Base-by-base conservation (phyloP, 768 basidiomycete genomes). In the Tephrocybe sp. region DNA sequence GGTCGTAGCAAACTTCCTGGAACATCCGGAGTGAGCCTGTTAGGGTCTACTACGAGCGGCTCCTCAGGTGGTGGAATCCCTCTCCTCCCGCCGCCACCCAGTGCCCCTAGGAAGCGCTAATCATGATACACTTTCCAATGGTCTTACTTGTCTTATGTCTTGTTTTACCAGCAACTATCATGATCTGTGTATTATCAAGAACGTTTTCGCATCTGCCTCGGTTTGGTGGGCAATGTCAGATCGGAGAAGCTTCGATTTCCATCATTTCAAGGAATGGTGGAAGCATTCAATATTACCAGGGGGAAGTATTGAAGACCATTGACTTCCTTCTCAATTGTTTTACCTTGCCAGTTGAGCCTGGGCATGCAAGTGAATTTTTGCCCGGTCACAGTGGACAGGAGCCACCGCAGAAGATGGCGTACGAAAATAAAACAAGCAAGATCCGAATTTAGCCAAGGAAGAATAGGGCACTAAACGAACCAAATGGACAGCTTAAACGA, bases 81-180 rank as follows among this genome's bases (percentile, higher is more conserved):
- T 7, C 72, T 92, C n/a, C 68, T 92, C 32, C 90, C 91, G 3
- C 91, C 90, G n/a, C 90, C 90, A 5, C 90, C 90, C 8, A 80
- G 82, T 63, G 77, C 77, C n/a, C 70, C 71, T 31, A 80, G 73
- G 68, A 77, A 67, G 59, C 74, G 74, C 38, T 44, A 46, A 26
- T 26, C 26, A 26, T 26, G 26, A 26, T 26, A 48, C 35, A 11
- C 34, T 4, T 14, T 38, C 26, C 17, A 14, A 5, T 39, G 46
- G 4, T 39, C 20, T n/a, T 51, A 20, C 49, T 43, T 26, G 11
- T 36, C 35, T 40, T 36, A 39, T 20, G n/a, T 39, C 39, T 32
- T 16, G 23, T 10, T 1, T 1, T 41, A 10, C 40, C 26, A 26
- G 7, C 26, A 26, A 26, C 26, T 26, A 7, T 26, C 26, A 26